Evolutionary conservation across 495 filamentous ascomycete genomes (phyloP).

Genomic region (Aspergillus biplanus): DNA sequence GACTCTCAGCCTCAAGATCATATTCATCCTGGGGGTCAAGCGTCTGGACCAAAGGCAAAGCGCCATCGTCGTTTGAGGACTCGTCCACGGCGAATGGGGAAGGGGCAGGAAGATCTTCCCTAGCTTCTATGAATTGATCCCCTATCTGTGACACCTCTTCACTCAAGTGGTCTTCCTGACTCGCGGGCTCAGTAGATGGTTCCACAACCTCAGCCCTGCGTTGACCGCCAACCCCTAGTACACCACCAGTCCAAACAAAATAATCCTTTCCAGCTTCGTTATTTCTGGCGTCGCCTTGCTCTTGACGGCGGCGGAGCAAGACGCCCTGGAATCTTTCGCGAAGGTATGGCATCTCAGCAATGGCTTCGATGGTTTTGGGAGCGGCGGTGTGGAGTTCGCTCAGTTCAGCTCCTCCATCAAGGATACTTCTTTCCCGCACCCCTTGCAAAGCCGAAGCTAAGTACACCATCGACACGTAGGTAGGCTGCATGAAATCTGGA

Average conservation of each 20-base stretch:
- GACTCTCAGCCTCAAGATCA: constrained; percentile 32
- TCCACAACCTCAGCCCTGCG: constrained; percentile 13
- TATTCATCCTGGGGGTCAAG: constrained; percentile 28
- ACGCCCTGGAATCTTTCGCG: constrained; percentile 47
- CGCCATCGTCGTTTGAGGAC: neutral
- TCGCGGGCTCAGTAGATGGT: neutral
- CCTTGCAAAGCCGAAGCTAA: constrained; percentile 53
- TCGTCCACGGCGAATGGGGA: neutral
- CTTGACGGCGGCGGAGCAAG: constrained; percentile 35
- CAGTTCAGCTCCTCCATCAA: constrained; percentile 32
- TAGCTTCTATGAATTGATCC: neutral
- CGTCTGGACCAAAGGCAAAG: constrained; percentile 13
- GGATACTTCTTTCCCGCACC: constrained; percentile 43
- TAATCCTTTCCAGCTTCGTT: constrained; percentile 9
- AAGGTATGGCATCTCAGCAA: constrained; percentile 57
- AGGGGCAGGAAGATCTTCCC: no score
- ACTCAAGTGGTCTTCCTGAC: neutral
- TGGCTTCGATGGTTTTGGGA: constrained; percentile 54
- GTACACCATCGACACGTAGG: constrained; percentile 57
- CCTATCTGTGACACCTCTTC: constrained; percentile 5
- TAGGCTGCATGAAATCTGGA: constrained; percentile 50
- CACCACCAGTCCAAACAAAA: constrained; percentile 40
- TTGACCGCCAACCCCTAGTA: constrained; percentile 31
- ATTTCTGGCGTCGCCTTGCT: constrained; percentile 16
- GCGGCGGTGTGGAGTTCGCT: constrained; percentile 41